Evolutionary conservation across 768 basidiomycete species (phyloP).

Genomic region (Leccinum subtestaceum): DNA sequence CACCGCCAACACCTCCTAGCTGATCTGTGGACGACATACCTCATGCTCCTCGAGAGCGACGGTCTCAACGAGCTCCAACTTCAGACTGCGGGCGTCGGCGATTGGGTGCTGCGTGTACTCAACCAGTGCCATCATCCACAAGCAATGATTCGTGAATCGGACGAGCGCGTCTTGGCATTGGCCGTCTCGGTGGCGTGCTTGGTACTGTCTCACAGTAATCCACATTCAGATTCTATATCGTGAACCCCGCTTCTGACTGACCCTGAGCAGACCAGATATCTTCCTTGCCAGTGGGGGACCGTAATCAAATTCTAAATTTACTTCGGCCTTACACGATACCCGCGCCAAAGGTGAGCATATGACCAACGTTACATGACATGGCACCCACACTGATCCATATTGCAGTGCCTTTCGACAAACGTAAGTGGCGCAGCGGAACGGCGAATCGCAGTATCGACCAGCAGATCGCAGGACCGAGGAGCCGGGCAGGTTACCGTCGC

Average conservation of each 20-base stretch:
- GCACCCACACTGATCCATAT: constrained; percentile 19
- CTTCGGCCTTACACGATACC: constrained; percentile 41
- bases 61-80: constrained; percentile 48
- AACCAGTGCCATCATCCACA: constrained; percentile 12
- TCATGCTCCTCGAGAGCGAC: constrained; percentile 61
- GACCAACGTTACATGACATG: constrained; percentile 2
- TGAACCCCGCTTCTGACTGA: constrained; percentile 25
- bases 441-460: constrained; percentile 19
- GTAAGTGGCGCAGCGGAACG: constrained; percentile 25
- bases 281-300: constrained; percentile 35
- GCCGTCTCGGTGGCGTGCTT: constrained; percentile 34
- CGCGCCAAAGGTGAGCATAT: constrained; percentile 27
- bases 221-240: constrained; percentile 25
- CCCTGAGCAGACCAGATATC: constrained; percentile 38
- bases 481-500: constrained; percentile 7
- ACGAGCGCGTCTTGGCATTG: constrained; percentile 23
- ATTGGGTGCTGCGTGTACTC: constrained; percentile 27
- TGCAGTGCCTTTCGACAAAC: constrained; percentile 24
- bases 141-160: neutral
- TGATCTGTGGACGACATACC: constrained; percentile 56
- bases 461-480: constrained; percentile 22
- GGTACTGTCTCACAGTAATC: constrained; percentile 37
- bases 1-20: constrained; percentile 30
- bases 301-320: constrained; percentile 40
- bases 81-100: constrained; percentile 37